These are phyloP conservation scores for Dryas octopetala DNA, from an alignment of 306 rosid genomes.

Conservation along the genomic window DNA sequence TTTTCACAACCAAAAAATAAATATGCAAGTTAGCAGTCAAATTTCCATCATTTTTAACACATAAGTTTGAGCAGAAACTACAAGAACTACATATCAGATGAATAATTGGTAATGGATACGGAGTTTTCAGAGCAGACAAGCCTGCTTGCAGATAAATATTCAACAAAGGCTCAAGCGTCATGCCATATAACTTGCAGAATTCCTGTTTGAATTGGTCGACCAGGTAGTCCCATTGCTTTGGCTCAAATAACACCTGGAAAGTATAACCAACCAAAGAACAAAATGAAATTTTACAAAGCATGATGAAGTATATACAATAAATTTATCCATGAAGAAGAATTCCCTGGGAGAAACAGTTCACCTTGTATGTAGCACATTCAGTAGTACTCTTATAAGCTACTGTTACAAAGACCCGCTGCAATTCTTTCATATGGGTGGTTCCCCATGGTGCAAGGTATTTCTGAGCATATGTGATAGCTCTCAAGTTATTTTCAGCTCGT, in stretches of 20 bases:
- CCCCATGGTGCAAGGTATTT: conserved; percentile 93
- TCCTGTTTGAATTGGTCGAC: conserved; percentile 90
- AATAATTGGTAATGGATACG: conserved; percentile 61
- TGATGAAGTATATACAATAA: background rate
- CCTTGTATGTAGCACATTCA: conserved; percentile 84
- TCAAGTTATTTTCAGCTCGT: conserved; percentile 77
- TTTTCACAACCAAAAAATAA: too few relatives aligned
- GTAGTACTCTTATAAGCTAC: conserved; percentile 85
- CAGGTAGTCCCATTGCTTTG: conserved; percentile 87
- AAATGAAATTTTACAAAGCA: conserved; percentile 1
- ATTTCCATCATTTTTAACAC: too few relatives aligned
- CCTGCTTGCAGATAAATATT: conserved; percentile 96
- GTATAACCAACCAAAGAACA: conserved; percentile 12
- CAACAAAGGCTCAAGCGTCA: conserved; percentile 90
- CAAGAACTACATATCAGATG: background rate
- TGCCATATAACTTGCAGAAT: conserved; percentile 96
- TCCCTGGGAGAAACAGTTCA: conserved; percentile 27
- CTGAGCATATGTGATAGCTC: conserved; percentile 81
- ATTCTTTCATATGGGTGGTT: conserved; percentile 77
- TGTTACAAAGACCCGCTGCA: conserved; percentile 81
- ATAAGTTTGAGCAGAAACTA: too few relatives aligned
- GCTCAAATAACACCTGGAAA: conserved; percentile 84
- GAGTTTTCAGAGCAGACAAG: conserved; percentile 89
- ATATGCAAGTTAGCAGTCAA: too few relatives aligned
- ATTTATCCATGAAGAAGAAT: background rate